Percentiles rank a stretch among this genome's conserved stretches.
Conservation (phyloP, 495 filamentous ascomycete species). For the Penicillium turbatum region DNA sequence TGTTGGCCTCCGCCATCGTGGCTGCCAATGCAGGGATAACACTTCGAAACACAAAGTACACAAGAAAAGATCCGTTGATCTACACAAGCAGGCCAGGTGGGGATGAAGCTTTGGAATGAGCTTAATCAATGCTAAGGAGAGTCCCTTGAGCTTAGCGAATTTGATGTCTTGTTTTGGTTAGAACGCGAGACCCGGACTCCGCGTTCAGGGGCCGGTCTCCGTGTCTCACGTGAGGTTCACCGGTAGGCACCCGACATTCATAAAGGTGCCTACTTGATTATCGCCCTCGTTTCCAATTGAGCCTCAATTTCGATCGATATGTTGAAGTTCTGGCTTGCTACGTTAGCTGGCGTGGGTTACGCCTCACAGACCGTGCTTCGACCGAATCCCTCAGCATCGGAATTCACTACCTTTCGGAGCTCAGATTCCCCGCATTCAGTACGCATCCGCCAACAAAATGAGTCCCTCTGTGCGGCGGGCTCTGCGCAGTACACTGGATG, state of each 20-base stretch:
- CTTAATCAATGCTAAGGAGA: too few species aligned
- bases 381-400: background rate
- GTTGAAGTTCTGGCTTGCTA: background rate
- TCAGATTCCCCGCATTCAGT: slow-evolving; percentile 31
- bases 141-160: background rate
- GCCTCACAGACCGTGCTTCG: slow-evolving; percentile 12
- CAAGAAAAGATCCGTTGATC: too few species aligned
- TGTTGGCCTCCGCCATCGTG: too few species aligned
- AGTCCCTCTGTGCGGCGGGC: slow-evolving; percentile 34
- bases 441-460: slow-evolving; percentile 37
- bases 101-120: too few species aligned
- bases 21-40: too few species aligned
- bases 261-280: background rate
- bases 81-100: too few species aligned
- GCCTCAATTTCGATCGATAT: background rate
- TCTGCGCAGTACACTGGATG: slow-evolving; percentile 41
- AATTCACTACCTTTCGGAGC: slow-evolving; percentile 20
- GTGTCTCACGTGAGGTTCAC: background rate
- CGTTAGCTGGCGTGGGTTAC: slow-evolving; percentile 5
- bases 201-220: background rate
- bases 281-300: background rate
- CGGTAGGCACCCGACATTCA: background rate
- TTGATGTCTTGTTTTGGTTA: background rate
- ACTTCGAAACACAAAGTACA: too few species aligned
- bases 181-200: background rate